Evolutionary conservation across 2,329 filamentous ascomycete species (phyloP).

Genomic region (Fusarium tjaetaba): DNA sequence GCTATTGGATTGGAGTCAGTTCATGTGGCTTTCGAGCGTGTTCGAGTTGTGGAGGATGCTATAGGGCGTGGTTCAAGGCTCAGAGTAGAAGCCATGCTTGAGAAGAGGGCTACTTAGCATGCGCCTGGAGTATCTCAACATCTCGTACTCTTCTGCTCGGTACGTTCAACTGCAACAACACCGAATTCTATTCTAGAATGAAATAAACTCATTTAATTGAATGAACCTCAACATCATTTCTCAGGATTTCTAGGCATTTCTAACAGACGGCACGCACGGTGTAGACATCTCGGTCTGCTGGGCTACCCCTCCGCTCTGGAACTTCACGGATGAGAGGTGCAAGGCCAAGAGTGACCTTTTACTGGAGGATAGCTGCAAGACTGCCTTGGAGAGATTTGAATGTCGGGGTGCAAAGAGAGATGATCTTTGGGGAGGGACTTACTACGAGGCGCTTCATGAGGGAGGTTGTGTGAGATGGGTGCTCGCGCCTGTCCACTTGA

Average conservation of each 20-base stretch:
- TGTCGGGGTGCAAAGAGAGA: neutral
- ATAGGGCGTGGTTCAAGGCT: neutral
- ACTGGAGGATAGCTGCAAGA: neutral
- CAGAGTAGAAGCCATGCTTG: accelerated
- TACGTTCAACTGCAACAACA: too few relatives aligned
- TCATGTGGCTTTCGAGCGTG: neutral
- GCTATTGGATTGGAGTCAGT: neutral
- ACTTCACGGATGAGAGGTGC: neutral
- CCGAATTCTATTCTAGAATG: too few relatives aligned
- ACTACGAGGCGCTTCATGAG: neutral
- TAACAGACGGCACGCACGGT: too few relatives aligned
- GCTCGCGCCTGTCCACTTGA: neutral
- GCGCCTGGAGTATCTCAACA: accelerated
- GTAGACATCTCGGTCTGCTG: too few relatives aligned
- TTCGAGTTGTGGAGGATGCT: neutral
- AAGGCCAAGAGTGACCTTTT: neutral
- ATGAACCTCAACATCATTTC: too few relatives aligned
- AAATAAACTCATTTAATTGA: too few relatives aligned
- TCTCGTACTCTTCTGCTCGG: neutral
- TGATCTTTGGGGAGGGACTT: neutral
- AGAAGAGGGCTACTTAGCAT: neutral
- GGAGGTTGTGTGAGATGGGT: neutral
- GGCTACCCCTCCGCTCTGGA: too few relatives aligned
- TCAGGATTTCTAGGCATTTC: too few relatives aligned
- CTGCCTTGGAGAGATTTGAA: neutral